Conservation (phyloP, 768 basidiomycete species). For the Lenzites betulinus region DNA sequence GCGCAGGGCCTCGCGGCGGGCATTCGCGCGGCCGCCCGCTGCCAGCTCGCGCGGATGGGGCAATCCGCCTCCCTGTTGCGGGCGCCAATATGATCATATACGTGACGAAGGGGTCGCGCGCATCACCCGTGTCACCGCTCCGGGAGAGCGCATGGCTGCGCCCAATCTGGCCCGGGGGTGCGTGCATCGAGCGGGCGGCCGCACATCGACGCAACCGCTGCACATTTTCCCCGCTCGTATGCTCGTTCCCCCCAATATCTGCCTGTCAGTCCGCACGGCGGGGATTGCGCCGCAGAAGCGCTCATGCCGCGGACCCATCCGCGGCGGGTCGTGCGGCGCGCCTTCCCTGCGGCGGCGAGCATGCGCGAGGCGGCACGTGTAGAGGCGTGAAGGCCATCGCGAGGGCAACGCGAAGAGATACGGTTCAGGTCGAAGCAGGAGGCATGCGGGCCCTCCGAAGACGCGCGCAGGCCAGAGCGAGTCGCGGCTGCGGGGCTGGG, state of each 20-base stretch:
- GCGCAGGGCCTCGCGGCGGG: neutral
- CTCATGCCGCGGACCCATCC: too few species aligned
- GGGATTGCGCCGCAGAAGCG: too few species aligned
- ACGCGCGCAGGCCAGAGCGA: too few species aligned
- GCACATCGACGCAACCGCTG: neutral
- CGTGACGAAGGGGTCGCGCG: conserved; percentile 2
- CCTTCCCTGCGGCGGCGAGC: too few species aligned
- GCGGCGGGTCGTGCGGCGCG: too few species aligned
- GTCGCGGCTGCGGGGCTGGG: neutral
- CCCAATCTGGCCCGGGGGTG: neutral
- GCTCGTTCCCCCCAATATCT: too few species aligned
- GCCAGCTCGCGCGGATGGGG: neutral
- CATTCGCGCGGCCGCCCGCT: too few species aligned
- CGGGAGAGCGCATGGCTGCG: conserved; percentile 8
- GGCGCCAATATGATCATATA: conserved; percentile 15
- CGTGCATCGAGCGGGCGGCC: neutral
- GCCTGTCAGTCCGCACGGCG: too few species aligned
- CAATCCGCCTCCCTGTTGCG: neutral
- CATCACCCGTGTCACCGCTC: conserved; percentile 7
- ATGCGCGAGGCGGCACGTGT: neutral
- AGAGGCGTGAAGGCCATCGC: neutral
- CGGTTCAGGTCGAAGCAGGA: neutral
- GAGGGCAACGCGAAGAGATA: neutral
- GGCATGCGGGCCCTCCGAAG: too few species aligned
- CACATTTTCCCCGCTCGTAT: neutral